A percentile compares a stretch with the other conserved stretches of the same genome.
Evolutionary conservation across 768 basidiomycete species (phyloP).

Genomic region (Phylloporus scabripes): DNA sequence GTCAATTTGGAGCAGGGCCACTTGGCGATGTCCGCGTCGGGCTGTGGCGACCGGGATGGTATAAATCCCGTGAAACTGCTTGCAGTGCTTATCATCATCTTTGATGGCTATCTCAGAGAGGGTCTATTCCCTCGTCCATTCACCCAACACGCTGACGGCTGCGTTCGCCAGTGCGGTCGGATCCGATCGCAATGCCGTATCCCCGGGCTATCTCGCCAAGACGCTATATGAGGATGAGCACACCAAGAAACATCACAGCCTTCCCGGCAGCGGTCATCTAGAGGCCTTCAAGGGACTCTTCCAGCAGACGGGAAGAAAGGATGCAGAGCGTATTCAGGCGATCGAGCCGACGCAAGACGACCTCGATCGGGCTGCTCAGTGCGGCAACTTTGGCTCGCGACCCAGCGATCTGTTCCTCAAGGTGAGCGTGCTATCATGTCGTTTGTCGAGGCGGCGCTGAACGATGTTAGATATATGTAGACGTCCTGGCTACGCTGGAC

Average conservation of each 20-base stretch:
- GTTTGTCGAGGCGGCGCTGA: not conserved
- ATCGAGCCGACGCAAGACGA: conserved; percentile 35
- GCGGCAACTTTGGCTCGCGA: conserved; percentile 48
- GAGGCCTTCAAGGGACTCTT: conserved; percentile 17
- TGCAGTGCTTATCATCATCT: not conserved
- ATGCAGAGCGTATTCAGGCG: conserved; percentile 16
- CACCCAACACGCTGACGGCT: conserved; percentile 36
- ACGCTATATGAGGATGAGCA: conserved; percentile 33
- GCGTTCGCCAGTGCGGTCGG: conserved; percentile 36
- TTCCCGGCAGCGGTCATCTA: conserved; percentile 13
- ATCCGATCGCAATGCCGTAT: conserved; percentile 9
- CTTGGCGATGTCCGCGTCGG: not conserved
- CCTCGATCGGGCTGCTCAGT: conserved; percentile 41
- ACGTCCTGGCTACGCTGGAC: conserved; percentile 55
- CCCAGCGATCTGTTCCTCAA: conserved; percentile 59
- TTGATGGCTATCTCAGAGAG: conserved; percentile 28
- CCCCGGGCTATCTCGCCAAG: conserved; percentile 34
- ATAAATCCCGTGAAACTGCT: not conserved
- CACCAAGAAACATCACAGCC: conserved; percentile 26
- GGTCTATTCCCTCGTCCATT: conserved; percentile 29
- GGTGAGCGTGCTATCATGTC: conserved; percentile 30
- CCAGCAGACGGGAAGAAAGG: conserved; percentile 14
- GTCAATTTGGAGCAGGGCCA: not conserved
- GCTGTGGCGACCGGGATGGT: not conserved
- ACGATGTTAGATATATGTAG: conserved; percentile 48